phyloP scores from a whole-genome alignment of 306 rosid species.

The Ormosia emarginata region DNA sequence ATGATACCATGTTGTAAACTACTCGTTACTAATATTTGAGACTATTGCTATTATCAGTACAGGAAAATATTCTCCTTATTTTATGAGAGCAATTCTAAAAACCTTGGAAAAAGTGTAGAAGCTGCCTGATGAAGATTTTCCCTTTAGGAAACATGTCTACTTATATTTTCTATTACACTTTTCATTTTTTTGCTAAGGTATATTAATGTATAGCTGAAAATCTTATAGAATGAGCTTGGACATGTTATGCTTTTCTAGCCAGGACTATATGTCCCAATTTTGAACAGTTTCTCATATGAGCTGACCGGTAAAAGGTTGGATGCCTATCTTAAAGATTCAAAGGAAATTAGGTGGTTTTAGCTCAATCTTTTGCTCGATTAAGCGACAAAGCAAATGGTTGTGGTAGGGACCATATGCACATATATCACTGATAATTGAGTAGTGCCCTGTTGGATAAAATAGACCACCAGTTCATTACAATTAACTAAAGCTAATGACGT shows the following conservation, averaged over 20 bases:
- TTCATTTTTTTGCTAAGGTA: background rate
- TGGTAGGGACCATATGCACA: too few species aligned
- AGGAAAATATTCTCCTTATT: constrained; percentile 63
- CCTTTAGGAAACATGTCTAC: constrained; percentile 73
- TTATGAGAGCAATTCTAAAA: constrained; percentile 59
- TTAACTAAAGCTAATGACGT: too few species aligned
- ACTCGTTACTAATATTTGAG: background rate
- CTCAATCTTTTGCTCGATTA: too few species aligned
- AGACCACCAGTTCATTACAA: too few species aligned
- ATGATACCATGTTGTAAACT: background rate
- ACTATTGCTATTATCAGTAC: constrained; percentile 16
- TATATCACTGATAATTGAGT: too few species aligned
- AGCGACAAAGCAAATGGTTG: too few species aligned
- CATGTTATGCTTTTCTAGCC: background rate
- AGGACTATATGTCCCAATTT: constrained; percentile 1
- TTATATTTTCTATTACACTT: background rate
- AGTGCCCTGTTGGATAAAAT: too few species aligned
- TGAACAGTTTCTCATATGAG: background rate
- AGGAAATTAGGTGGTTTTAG: background rate
- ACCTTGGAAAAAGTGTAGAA: constrained; percentile 72
- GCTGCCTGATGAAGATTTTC: constrained; percentile 76
- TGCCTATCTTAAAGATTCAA: background rate
- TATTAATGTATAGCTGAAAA: background rate
- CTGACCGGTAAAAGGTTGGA: background rate
- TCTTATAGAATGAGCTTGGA: background rate